Evolutionary conservation across 768 basidiomycete genomes (phyloP), one percentile per base, ranked within the genome.

Genomic region (Russula sp.): DNA sequence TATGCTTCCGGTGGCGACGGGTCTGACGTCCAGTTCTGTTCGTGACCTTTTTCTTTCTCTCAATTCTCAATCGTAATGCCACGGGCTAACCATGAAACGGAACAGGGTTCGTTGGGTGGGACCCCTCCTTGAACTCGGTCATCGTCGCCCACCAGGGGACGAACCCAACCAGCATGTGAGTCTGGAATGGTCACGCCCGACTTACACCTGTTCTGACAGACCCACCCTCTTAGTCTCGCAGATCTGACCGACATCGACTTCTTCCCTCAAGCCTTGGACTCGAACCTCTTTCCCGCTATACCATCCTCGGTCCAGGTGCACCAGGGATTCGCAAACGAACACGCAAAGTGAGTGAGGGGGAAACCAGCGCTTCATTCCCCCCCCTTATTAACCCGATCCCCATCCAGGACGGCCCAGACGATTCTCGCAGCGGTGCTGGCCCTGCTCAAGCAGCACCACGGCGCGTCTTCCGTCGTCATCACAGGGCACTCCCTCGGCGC

Each of bases 111-210:
- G 82, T 84, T 20, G 84, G 84, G 7, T 83, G 79, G 65, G 83
- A 81, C 75, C 78, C 79, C 1, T 63, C 72, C 7, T 71, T 79
- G 61, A 74, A 78, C 58, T 74, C 81, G 3, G 76, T 85, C 41
- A 76, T 86, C n/a, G 81, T 85, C 8, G 79, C 79, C 1, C 84
- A 85, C 64, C 75, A 86, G 67, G 84, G 84, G 16, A 85, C 84
- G 6, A 81, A 86, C 61, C 81, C 83, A 7, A 77, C 73, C 0
- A 69, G 80, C 60, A 66, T 86, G 83, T 84, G 65, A 70, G 77
- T 58, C 8, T n/a, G 18, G 2, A 9, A 13, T 35, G n/a, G 18
- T 7, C 32, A 5, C n/a, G 34, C 34, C n/a, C 18, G 18, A 34
- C 34, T 35, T 3, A 11, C 6, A 51, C 55, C 55, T 16, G 32